These are phyloP conservation scores for Casaregolazyma lundiana DNA, from an alignment of 1,139 yeast species.

Conservation along the genomic window DNA sequence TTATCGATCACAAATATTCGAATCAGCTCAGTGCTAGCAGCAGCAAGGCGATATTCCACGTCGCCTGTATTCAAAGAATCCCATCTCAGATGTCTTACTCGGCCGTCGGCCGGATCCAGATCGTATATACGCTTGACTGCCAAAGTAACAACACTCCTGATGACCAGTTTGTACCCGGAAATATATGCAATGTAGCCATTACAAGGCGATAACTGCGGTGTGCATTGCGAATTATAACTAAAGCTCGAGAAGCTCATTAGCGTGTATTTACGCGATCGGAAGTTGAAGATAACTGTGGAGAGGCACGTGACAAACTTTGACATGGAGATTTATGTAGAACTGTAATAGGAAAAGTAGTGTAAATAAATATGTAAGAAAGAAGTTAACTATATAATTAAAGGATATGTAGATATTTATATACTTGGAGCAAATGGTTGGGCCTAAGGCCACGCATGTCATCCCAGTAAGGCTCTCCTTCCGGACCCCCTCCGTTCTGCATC, in stretches of 20 bases:
- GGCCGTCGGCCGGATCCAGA: constrained; percentile 18
- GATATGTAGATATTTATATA: no score
- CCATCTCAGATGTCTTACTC: constrained; percentile 18
- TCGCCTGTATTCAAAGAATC: constrained; percentile 16
- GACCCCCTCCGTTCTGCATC: no score
- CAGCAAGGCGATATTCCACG: constrained; percentile 23
- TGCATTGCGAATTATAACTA: constrained; percentile 7
- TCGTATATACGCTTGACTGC: constrained; percentile 21
- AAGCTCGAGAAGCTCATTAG: constrained; percentile 12
- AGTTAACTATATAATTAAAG: no score
- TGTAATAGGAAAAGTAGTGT: no score
- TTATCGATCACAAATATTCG: constrained; percentile 18
- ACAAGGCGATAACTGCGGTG: constrained; percentile 19
- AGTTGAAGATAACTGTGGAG: no score
- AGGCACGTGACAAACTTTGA: no score
- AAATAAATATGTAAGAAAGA: no score
- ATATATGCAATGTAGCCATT: constrained; percentile 24
- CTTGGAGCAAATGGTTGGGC: no score
- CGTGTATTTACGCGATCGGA: neutral
- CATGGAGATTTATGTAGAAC: no score
- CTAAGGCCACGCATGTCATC: no score
- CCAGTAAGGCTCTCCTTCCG: no score
- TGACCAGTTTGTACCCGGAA: constrained; percentile 20
- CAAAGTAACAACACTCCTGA: constrained; percentile 18
- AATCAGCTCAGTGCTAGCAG: constrained; percentile 18